Conservation (phyloP, 192 early-diverging fungal genomes). For the Coemansia sp. region DNA sequence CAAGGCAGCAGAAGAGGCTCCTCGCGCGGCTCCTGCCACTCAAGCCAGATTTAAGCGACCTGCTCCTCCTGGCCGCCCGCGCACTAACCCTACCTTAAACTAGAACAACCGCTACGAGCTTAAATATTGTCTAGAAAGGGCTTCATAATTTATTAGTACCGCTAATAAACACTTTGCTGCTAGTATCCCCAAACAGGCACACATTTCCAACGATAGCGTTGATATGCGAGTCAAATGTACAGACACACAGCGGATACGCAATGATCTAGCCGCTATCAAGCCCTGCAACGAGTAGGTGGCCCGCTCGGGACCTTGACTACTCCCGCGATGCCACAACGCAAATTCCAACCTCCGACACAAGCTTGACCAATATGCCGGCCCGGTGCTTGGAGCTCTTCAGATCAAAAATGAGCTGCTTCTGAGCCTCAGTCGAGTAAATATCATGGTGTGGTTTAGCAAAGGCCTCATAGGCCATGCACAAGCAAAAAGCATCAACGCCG, state of each 20-base stretch:
- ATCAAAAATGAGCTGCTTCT: slow-evolving; percentile 98
- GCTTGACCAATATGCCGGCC: slow-evolving; percentile 93
- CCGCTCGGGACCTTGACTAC: slow-evolving; percentile 96
- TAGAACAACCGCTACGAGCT: not conserved
- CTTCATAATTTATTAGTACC: too few species aligned
- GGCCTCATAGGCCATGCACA: slow-evolving; percentile 87
- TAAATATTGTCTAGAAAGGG: too few species aligned
- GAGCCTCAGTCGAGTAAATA: slow-evolving; percentile 98
- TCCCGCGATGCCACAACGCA: slow-evolving; percentile 95
- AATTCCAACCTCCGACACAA: slow-evolving; percentile 96
- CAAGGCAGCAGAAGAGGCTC: not conserved
- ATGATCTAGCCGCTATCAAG: slow-evolving; percentile 94
- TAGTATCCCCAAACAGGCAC: slow-evolving; percentile 95
- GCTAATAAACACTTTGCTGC: slow-evolving; percentile 84
- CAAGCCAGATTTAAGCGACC: slow-evolving; percentile 46
- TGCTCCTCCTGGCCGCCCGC: slow-evolving; percentile 40
- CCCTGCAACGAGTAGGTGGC: slow-evolving; percentile 91
- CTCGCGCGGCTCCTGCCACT: slow-evolving; percentile 4
- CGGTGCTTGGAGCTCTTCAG: slow-evolving; percentile 89
- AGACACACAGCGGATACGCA: slow-evolving; percentile 82
- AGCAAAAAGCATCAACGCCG: slow-evolving; percentile 92
- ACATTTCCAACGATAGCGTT: slow-evolving; percentile 97
- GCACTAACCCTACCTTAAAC: slow-evolving; percentile 6
- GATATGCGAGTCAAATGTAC: slow-evolving; percentile 73
- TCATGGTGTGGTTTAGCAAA: slow-evolving; percentile 96